Conservation (phyloP, 2,329 filamentous ascomycete genomes). For the Fusarium sp. region DNA sequence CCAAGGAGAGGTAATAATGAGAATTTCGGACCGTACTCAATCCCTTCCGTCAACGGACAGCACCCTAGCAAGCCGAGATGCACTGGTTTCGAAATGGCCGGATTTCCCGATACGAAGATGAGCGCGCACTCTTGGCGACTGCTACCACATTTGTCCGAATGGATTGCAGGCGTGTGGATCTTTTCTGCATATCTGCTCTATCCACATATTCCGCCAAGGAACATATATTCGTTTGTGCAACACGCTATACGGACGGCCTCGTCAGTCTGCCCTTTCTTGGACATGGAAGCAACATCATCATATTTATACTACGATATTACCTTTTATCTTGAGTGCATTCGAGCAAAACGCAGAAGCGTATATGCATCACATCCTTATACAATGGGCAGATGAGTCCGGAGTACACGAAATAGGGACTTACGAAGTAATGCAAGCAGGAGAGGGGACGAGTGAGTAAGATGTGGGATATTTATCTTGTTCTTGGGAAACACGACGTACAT, state of each 20-base stretch:
- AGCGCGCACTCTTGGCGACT: conserved; percentile 1
- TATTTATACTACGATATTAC: conserved; percentile 7
- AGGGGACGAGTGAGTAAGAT: conserved; percentile 8
- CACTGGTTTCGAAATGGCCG: conserved; percentile 1
- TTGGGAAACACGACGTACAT: conserved; percentile 24
- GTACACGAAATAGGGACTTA: conserved; percentile 35
- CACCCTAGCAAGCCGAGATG: not conserved
- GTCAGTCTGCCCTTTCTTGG: not conserved
- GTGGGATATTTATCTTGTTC: conserved; percentile 18
- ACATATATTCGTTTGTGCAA: not conserved
- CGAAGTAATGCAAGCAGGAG: conserved; percentile 37
- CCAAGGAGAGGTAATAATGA: not conserved
- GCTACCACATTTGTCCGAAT: not conserved
- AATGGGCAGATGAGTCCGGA: conserved; percentile 13
- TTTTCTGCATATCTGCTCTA: not conserved
- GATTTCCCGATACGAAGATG: not conserved
- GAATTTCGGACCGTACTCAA: not conserved
- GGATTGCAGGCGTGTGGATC: conserved; percentile 4
- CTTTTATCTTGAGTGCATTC: conserved; percentile 5
- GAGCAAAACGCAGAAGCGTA: conserved; percentile 13
- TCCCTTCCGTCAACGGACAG: not conserved
- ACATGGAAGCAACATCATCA: conserved; percentile 16
- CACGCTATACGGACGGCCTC: not conserved
- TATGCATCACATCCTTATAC: conserved; percentile 19
- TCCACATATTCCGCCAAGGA: conserved; percentile 5